Percentiles rank a stretch among this genome's conserved stretches.
phyloP scores from a whole-genome alignment of 768 basidiomycete genomes.

The Russula ochroleuca region DNA sequence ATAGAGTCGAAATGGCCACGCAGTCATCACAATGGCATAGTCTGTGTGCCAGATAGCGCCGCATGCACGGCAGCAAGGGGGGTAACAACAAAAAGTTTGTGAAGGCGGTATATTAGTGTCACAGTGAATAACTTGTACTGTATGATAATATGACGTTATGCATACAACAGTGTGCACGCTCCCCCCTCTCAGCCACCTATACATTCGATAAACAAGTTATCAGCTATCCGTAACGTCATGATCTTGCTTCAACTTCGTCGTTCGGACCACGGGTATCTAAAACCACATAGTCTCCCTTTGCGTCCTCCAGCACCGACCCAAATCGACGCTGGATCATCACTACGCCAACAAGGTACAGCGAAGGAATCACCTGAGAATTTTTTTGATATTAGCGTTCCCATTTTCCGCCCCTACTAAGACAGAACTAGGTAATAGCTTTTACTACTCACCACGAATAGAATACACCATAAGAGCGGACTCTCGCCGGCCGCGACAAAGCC shows the following conservation, averaged over 20 bases:
- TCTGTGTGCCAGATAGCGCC: background rate
- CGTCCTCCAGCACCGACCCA: background rate
- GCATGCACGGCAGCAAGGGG: background rate
- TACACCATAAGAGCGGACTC: background rate
- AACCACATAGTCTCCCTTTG: slow-evolving; percentile 4
- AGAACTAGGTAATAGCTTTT: too few relatives aligned
- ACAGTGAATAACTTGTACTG: background rate
- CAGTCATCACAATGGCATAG: too few relatives aligned
- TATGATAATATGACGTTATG: background rate
- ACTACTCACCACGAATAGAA: slow-evolving; percentile 10
- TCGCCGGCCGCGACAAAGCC: slow-evolving; percentile 9
- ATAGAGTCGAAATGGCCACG: too few relatives aligned
- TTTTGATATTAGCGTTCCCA: background rate
- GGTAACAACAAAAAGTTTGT: background rate
- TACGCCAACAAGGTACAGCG: slow-evolving; percentile 10
- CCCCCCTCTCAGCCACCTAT: background rate
- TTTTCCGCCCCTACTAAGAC: background rate
- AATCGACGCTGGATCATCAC: slow-evolving; percentile 7
- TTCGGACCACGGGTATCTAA: slow-evolving; percentile 1
- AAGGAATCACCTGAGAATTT: background rate
- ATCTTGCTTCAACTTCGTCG: background rate
- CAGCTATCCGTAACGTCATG: background rate
- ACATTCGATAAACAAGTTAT: slow-evolving; percentile 4
- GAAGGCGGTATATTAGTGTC: too few relatives aligned
- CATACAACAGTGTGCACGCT: background rate